Evolutionary conservation across 768 basidiomycete genomes (phyloP).

Genomic region (Xerocomellus amylosporus): DNA sequence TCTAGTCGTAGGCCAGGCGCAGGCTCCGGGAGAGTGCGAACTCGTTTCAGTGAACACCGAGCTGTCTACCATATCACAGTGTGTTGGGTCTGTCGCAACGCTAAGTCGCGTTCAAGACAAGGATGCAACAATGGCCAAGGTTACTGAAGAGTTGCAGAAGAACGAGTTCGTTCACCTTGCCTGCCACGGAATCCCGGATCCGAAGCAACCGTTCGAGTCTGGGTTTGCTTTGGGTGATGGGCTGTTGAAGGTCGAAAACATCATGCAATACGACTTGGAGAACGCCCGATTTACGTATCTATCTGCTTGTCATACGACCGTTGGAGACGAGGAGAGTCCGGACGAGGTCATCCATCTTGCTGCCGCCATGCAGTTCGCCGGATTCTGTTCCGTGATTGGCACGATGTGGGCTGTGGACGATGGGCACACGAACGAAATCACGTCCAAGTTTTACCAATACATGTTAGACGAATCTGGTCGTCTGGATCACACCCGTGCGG

Average conservation of each 20-base stretch:
- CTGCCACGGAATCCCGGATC: too few relatives aligned
- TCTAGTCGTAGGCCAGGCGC: background rate
- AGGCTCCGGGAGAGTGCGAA: background rate
- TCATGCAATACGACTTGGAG: too few relatives aligned
- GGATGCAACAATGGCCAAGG: too few relatives aligned
- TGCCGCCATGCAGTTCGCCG: too few relatives aligned
- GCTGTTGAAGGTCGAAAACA: too few relatives aligned
- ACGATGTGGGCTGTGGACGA: background rate
- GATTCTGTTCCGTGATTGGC: background rate
- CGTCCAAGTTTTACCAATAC: slow-evolving; percentile 5
- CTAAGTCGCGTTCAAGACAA: too few relatives aligned
- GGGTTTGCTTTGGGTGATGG: too few relatives aligned
- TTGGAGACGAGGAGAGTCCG: too few relatives aligned
- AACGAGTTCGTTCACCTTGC: background rate
- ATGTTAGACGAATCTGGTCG: background rate
- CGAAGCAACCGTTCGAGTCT: too few relatives aligned
- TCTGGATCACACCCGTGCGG: background rate
- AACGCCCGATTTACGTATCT: too few relatives aligned
- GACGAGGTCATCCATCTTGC: too few relatives aligned
- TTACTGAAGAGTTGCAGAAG: background rate
- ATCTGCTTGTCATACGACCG: too few relatives aligned
- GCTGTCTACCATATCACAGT: background rate
- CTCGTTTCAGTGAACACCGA: background rate
- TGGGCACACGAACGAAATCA: background rate
- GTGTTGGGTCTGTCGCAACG: background rate